Conservation (phyloP, 306 rosid species). For the Castanospermum australe region DNA sequence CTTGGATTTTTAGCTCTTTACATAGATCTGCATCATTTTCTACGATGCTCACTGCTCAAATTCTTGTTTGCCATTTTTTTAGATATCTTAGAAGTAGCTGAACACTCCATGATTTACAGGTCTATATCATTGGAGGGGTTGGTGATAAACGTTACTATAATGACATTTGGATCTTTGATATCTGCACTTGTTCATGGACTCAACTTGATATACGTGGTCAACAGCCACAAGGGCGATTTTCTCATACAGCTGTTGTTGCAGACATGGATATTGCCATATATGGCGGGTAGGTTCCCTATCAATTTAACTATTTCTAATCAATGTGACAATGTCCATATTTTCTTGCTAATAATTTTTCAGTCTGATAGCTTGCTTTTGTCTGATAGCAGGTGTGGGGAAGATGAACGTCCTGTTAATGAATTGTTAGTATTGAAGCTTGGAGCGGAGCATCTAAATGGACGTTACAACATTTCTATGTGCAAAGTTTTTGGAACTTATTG, state of each 20-base stretch:
- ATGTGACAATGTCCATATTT: not conserved
- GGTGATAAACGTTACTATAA: constrained; percentile 78
- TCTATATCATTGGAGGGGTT: constrained; percentile 77
- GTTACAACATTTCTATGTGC: constrained; percentile 61
- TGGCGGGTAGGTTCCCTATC: constrained; percentile 57
- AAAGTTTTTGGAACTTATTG: constrained; percentile 58
- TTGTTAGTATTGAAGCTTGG: constrained; percentile 74
- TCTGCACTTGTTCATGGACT: constrained; percentile 65
- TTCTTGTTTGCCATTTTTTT: not conserved
- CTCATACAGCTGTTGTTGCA: constrained; percentile 79
- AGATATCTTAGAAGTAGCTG: no score
- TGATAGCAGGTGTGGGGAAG: constrained; percentile 72
- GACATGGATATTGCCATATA: constrained; percentile 60
- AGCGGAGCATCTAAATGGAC: constrained; percentile 55
- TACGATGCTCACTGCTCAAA: not conserved
- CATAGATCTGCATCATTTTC: not conserved
- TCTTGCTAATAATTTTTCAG: not conserved
- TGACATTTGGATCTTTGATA: constrained; percentile 78
- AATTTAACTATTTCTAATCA: not conserved
- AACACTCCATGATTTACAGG: constrained; percentile 39
- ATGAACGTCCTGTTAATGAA: constrained; percentile 79
- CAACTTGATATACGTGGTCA: constrained; percentile 63
- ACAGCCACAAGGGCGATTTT: constrained; percentile 75
- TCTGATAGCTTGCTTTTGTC: not conserved
- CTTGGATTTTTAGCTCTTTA: not conserved